Evolutionary conservation across 2,329 filamentous ascomycete species (phyloP).

Genomic region (Xylaria sp.): DNA sequence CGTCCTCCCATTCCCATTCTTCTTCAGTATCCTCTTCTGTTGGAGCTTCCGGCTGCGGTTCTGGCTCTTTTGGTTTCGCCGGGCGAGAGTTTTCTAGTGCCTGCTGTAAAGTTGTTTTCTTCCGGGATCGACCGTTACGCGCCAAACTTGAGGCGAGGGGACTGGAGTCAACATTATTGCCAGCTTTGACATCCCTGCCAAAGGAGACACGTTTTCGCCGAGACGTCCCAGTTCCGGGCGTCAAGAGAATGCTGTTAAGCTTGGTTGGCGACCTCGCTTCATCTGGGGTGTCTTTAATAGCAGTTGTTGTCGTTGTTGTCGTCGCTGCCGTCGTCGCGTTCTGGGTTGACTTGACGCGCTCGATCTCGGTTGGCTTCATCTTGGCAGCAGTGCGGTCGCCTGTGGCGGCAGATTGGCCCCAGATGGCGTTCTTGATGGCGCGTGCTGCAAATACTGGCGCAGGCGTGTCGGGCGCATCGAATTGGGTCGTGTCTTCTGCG

Average conservation of each 20-base stretch:
- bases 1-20: constrained; percentile 69
- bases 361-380: constrained; percentile 52
- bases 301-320: neutral
- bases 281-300: constrained; percentile 41
- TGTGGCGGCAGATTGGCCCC: constrained; percentile 64
- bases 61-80: constrained; percentile 34
- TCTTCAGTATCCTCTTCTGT: constrained; percentile 55
- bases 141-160: constrained; percentile 38
- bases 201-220: constrained; percentile 74
- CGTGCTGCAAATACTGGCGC: constrained; percentile 74
- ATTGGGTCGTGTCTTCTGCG: constrained; percentile 58
- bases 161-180: constrained; percentile 45
- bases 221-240: constrained; percentile 70
- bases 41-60: constrained; percentile 42
- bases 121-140: constrained; percentile 39
- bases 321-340: constrained; percentile 18
- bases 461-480: constrained; percentile 72
- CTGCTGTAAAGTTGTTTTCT: constrained; percentile 46
- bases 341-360: constrained; percentile 48
- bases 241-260: constrained; percentile 70
- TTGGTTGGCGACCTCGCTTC: constrained; percentile 60
- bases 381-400: constrained; percentile 49
- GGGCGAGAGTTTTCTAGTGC: constrained; percentile 48
- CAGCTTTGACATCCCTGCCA: constrained; percentile 65
- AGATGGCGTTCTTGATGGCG: constrained; percentile 71